Conservation (phyloP, 768 basidiomycete genomes). For the Ephemerocybe angulata region DNA sequence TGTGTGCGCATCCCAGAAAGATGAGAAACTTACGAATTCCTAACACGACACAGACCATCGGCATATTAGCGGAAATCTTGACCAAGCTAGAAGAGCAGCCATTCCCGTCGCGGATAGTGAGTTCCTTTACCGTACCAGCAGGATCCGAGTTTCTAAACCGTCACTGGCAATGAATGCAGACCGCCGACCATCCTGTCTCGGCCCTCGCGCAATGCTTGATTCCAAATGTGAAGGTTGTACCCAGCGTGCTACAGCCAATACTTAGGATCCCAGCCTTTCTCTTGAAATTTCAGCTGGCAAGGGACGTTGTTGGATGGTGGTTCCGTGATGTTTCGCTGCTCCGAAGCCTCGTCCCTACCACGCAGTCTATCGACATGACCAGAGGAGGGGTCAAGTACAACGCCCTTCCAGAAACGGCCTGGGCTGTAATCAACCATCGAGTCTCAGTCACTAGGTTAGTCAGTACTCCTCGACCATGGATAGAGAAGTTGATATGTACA, state of each 20-base stretch:
- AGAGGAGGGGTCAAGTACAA: slow-evolving; percentile 70
- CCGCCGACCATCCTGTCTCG: neutral
- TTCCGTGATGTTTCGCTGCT: slow-evolving; percentile 13
- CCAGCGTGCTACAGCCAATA: neutral
- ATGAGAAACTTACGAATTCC: neutral
- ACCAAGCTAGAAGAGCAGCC: neutral
- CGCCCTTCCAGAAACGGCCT: slow-evolving; percentile 72
- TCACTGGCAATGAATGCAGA: neutral
- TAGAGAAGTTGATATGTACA: neutral
- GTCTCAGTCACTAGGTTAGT: slow-evolving; percentile 57
- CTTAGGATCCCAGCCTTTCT: neutral
- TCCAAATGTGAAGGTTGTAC: neutral
- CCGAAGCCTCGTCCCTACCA: slow-evolving; percentile 57
- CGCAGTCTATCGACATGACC: slow-evolving; percentile 73
- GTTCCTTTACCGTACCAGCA: neutral
- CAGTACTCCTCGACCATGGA: neutral
- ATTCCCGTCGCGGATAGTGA: neutral
- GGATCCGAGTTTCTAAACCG: neutral
- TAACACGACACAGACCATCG: slow-evolving; percentile 23
- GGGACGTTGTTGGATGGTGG: neutral
- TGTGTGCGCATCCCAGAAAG: slow-evolving; percentile 11
- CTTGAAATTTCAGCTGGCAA: neutral
- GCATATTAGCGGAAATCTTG: slow-evolving; percentile 24
- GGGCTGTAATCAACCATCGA: slow-evolving; percentile 69
- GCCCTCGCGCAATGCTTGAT: neutral